These are phyloP conservation scores for Collariella sp. DNA, from an alignment of 495 filamentous ascomycete species.

Conservation along the genomic window DNA sequence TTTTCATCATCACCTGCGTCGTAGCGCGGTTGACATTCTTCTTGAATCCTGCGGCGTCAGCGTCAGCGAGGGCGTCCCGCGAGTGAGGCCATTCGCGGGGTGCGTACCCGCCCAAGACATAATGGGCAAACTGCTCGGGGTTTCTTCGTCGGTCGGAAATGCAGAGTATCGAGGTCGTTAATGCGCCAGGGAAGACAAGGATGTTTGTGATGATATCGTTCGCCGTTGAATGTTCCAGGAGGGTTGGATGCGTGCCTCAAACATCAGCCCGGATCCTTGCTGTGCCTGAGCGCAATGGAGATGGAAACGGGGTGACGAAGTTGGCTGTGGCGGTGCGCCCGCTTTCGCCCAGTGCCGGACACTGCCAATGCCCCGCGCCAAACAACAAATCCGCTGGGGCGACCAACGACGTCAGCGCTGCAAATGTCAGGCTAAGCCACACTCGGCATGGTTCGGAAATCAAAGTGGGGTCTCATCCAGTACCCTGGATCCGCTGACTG, in stretches of 20 bases:
- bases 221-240: neutral
- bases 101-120: constrained; percentile 55
- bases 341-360: neutral
- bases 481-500: neutral
- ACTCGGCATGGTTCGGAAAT: neutral
- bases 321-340: constrained; percentile 22
- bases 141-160: neutral
- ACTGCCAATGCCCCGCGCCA: constrained; percentile 9
- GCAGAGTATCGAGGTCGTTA: neutral
- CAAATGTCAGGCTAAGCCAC: constrained; percentile 1
- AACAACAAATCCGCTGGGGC: neutral
- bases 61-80: neutral
- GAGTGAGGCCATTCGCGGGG: constrained; percentile 13
- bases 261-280: neutral
- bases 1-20: constrained; percentile 99
- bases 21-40: constrained; percentile 98
- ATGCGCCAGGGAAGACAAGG: neutral
- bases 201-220: neutral
- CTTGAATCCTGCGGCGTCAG: constrained; percentile 68
- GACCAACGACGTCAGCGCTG: constrained; percentile 15
- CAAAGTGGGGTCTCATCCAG: neutral
- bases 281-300: neutral
- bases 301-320: constrained; percentile 17
- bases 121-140: constrained; percentile 23
- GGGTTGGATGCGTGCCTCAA: neutral